phyloP scores from a whole-genome alignment of 352 stramenopile genomes.

The Plasmopara muralis region DNA sequence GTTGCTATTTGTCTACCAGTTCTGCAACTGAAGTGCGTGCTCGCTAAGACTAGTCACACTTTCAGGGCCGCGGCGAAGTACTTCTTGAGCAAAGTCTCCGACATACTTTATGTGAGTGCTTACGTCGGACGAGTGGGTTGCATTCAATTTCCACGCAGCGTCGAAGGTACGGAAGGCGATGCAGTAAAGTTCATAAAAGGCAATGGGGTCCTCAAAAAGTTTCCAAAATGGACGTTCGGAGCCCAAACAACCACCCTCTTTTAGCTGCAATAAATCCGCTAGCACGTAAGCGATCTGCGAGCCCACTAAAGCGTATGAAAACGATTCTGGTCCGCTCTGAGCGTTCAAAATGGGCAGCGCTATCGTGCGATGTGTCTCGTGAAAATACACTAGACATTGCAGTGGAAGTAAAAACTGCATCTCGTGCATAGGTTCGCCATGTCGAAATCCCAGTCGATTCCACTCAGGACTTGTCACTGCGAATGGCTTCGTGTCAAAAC shows the following conservation, averaged over 20 bases:
- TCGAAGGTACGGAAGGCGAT: constrained; percentile 70
- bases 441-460: constrained; percentile 56
- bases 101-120: constrained; percentile 66
- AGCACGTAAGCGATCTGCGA: constrained; percentile 53
- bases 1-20: constrained; percentile 38
- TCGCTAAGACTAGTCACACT: constrained; percentile 56
- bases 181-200: constrained; percentile 76
- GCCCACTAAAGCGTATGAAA: constrained; percentile 52
- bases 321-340: constrained; percentile 47
- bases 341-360: constrained; percentile 65
- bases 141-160: constrained; percentile 50
- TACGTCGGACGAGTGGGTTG: constrained; percentile 41
- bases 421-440: constrained; percentile 60
- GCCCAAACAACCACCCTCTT: constrained; percentile 64
- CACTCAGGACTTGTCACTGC: constrained; percentile 36
- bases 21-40: constrained; percentile 65
- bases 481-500: constrained; percentile 63
- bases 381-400: constrained; percentile 80
- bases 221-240: constrained; percentile 76
- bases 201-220: constrained; percentile 79
- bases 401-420: constrained; percentile 65
- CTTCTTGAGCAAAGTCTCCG: constrained; percentile 58
- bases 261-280: constrained; percentile 64
- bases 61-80: constrained; percentile 61
- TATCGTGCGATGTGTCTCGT: constrained; percentile 57